Evolutionary conservation across 129 eudicot genomes (phyloP).

Genomic region (Solidago caesia): DNA sequence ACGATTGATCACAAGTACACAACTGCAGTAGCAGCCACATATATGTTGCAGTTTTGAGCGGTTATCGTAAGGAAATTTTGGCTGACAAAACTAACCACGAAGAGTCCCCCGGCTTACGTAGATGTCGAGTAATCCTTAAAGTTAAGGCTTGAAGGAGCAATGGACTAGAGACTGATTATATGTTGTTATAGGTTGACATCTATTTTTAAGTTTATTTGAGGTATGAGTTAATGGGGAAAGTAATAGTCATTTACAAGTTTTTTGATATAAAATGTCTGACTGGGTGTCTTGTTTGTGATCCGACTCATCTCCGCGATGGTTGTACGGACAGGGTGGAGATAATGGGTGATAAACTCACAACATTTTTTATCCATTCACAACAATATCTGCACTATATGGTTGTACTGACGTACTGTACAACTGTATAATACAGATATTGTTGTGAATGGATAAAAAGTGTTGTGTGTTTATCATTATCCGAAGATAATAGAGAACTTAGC

Average conservation of each 20-base stretch:
- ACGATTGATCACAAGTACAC: constrained; percentile 13
- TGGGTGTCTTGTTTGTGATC: background rate
- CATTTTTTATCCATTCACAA: too few species aligned
- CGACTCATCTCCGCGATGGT: too few species aligned
- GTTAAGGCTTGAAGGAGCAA: constrained; percentile 11
- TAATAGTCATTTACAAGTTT: background rate
- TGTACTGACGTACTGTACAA: too few species aligned
- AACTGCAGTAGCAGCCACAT: background rate
- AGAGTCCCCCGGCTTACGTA: background rate
- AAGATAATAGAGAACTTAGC: too few species aligned
- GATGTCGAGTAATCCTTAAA: background rate
- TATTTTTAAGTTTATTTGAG: background rate
- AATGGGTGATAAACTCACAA: too few species aligned
- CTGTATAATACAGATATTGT: too few species aligned
- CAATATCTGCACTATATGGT: too few species aligned
- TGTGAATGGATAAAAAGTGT: too few species aligned
- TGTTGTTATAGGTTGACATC: background rate
- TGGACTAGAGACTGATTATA: background rate
- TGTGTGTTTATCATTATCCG: too few species aligned
- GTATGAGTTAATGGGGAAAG: background rate
- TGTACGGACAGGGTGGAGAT: background rate
- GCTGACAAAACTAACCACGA: background rate
- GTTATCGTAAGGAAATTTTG: background rate
- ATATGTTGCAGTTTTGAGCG: constrained; percentile 13
- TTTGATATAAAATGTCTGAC: background rate